Evolutionary conservation across 495 filamentous ascomycete species (phyloP), one percentile per base, ranked within the genome.

Genomic region (Parathielavia appendiculata): DNA sequence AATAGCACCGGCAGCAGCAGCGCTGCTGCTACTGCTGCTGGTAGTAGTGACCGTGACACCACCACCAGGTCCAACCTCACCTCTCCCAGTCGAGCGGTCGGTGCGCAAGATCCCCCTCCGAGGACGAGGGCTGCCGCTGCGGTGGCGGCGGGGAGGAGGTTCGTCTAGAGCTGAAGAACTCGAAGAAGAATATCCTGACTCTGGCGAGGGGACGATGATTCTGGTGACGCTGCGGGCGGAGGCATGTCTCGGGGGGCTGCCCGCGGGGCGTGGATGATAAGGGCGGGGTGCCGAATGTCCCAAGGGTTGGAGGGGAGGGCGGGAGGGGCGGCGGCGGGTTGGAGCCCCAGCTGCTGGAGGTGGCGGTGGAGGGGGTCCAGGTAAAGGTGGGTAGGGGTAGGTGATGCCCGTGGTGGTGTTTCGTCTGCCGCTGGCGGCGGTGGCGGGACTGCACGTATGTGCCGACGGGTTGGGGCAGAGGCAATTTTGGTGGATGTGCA

Each of bases 401-500:
- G 48, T 19, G 34, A 38, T 8, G 48, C n/a, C n/a, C n/a, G n/a
- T n/a, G n/a, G 48, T 51, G 32, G 22, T 36, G 5, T 32, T 32
- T 19, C 48, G 22, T 32, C 34, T 51, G n/a, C 14, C 20, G 46
- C 30, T 17, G 16, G 48, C 1, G 48, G 34, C 4, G 17, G 2
- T 34, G 5, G 12, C 4, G 1, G 13, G 34, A 34, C 36, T 23
- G 48, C 32, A 38, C 17, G 48, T 51, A 17, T 36, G 48, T 5
- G 38, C 38, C 10, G 19, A 16, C 19, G 49, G 49, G 51, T 30
- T 32, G 20, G 51, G 38, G 51, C 36, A 41, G 16, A 13, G 6
- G 14, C 51, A 43, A 13, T 30, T 14, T 0, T 46, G 49, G 56
- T 58, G 48, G 56, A 58, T 30, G 26, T 52, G 48, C 39, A 58